Base-by-base conservation (phyloP, 345 rosid genomes). In the Excoecaria agallocha region DNA sequence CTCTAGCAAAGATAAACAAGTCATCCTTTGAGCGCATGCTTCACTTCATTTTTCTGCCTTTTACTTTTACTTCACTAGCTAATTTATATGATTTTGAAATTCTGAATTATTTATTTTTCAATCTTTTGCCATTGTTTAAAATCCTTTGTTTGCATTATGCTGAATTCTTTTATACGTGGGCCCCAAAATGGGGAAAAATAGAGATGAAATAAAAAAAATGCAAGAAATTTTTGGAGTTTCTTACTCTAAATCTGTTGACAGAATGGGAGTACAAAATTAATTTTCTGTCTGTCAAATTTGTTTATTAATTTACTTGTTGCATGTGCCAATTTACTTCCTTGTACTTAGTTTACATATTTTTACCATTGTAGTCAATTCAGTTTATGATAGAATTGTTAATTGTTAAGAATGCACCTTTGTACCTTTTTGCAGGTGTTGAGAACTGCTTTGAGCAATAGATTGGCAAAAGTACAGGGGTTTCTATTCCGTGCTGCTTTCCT, bases 401-500 rank as follows among this genome's bases (percentile, higher is more conserved):
- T 45, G 63, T 50, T 55, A 35, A 48, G 45, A 55, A 66, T 69
- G 46, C 68, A 35, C 3, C 30, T 76, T 46, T 61, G 25, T 48
- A 22, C 16, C 58, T 65, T 69, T 82, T 74, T 82, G 69, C 90
- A 95, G 99, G 92, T 93, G 61, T 81, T 90, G 69, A 90, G 90
- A 83, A 91, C 99, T 69, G 84, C 90, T 83, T 81, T 91, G 88
- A 90, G 94, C 90, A 93, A 95, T 78, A 86, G 98, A 85, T 82
- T 93, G 76, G 99, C 99, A 30, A 95, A 93, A 91, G 96, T 95
- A 67, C 98, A 93, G 82, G 99, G 99, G 77, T 95, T 93, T 84
- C 83, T 95, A 60, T 93, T 95, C 74, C 98, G 93, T 54, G 94
- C 99, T 60, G 98, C 98, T 64, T 95, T 95, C 84, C 94, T 95